Conservation (phyloP, 352 stramenopile species). For the Phytophthora cactorum region DNA sequence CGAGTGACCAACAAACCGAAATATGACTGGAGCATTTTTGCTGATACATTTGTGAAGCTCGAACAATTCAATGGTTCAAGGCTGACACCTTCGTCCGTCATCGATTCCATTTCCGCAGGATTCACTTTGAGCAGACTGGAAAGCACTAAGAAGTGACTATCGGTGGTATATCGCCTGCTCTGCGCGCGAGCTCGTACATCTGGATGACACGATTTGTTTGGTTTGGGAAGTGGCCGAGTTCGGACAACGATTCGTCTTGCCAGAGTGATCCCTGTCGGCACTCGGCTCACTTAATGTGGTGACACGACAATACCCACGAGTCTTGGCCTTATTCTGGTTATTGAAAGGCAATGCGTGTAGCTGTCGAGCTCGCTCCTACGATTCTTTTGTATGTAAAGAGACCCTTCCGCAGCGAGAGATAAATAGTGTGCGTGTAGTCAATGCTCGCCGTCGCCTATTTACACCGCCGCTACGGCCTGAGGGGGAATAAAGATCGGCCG, state of each 20-base stretch:
- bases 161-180: neutral
- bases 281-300: too few relatives aligned
- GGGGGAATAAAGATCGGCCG: constrained; percentile 18
- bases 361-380: neutral
- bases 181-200: neutral
- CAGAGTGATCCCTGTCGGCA: neutral
- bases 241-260: neutral
- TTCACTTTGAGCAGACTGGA: neutral
- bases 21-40: neutral
- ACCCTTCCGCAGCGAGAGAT: neutral
- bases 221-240: neutral
- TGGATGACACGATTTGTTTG: neutral
- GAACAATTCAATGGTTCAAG: neutral
- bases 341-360: neutral
- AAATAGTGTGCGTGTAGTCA: neutral
- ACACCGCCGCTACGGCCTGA: constrained; percentile 19
- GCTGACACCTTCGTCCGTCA: neutral
- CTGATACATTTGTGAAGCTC: neutral
- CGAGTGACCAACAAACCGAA: neutral
- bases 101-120: neutral
- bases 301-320: too few relatives aligned
- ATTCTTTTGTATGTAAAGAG: neutral
- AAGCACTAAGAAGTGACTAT: neutral
- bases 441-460: neutral
- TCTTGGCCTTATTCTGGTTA: neutral